These are phyloP conservation scores for Drechslerella coelobrocha DNA, from an alignment of 2,329 filamentous ascomycete species.

Conservation along the genomic window DNA sequence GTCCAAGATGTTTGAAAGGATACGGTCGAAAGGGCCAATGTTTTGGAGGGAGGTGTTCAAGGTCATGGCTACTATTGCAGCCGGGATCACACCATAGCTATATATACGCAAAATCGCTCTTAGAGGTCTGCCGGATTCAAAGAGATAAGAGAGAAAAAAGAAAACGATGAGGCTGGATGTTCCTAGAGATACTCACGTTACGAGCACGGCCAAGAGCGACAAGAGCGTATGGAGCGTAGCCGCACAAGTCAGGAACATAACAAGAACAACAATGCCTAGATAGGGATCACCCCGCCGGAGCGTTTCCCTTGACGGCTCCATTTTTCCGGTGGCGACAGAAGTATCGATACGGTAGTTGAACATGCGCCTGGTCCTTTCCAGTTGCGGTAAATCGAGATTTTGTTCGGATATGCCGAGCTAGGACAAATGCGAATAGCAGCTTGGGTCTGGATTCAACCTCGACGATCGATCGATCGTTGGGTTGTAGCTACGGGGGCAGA, in stretches of 20 bases:
- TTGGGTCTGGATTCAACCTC: no score
- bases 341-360: no score
- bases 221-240: conserved; percentile 12
- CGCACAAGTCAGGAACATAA: conserved; percentile 38
- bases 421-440: no score
- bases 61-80: conserved; percentile 19
- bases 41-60: conserved; percentile 19
- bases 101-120: conserved; percentile 3
- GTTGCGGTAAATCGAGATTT: no score
- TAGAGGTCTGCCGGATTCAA: no score
- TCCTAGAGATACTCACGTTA: conserved; percentile 22
- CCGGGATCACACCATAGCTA: conserved; percentile 22
- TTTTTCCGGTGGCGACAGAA: conserved; percentile 2
- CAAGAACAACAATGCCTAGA: conserved; percentile 21
- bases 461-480: no score
- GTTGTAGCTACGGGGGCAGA: no score
- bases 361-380: no score
- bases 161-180: conserved; percentile 3
- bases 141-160: no score
- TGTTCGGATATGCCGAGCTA: no score
- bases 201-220: conserved; percentile 14
- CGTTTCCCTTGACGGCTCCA: conserved; percentile 1
- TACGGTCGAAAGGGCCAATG: conserved; percentile 10
- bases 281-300: conserved; percentile 2
- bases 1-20: conserved; percentile 19